A percentile compares a stretch with the other conserved stretches of the same genome.
phyloP scores from a whole-genome alignment of 2,329 filamentous ascomycete genomes.

The Plectosphaerella plurivora region DNA sequence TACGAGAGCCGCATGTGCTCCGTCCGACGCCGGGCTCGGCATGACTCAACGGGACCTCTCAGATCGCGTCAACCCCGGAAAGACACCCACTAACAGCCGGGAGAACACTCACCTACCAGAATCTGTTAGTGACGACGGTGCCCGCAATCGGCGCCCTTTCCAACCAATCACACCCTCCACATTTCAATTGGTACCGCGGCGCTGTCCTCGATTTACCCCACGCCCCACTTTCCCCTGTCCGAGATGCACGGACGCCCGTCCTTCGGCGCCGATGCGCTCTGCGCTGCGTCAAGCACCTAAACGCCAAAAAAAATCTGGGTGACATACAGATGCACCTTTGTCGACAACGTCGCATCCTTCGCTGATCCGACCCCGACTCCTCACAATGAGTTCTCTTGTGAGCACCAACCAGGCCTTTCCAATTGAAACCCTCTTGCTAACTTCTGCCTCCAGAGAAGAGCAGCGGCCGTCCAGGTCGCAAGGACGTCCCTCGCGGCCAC shows the following conservation, averaged over 20 bases:
- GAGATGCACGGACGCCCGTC: not conserved
- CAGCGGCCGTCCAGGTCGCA: conserved; percentile 19
- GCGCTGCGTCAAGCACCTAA: too few relatives aligned
- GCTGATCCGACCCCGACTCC: too few relatives aligned
- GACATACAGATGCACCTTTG: too few relatives aligned
- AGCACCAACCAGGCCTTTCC: not conserved
- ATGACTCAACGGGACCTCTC: too few relatives aligned
- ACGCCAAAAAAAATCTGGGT: too few relatives aligned
- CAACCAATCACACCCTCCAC: not conserved
- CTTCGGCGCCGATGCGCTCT: not conserved
- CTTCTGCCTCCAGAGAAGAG: conserved; percentile 17
- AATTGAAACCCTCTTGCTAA: not conserved
- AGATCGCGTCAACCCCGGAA: too few relatives aligned
- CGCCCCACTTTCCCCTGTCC: not conserved
- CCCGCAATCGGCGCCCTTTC: not conserved
- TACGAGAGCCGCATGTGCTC: too few relatives aligned
- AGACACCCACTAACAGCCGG: too few relatives aligned
- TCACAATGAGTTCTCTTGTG: not conserved
- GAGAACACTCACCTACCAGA: too few relatives aligned
- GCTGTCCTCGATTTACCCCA: not conserved
- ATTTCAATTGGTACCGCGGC: not conserved
- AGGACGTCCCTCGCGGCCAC: conserved; percentile 42
- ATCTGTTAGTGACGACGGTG: not conserved
- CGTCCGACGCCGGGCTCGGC: too few relatives aligned
- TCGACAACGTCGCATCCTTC: too few relatives aligned